Evolutionary conservation across 225 moss, liverwort and hornwort genomes (phyloP), one percentile per base, ranked within the genome.

Genomic region (Pseudisothecium myosuroides): DNA sequence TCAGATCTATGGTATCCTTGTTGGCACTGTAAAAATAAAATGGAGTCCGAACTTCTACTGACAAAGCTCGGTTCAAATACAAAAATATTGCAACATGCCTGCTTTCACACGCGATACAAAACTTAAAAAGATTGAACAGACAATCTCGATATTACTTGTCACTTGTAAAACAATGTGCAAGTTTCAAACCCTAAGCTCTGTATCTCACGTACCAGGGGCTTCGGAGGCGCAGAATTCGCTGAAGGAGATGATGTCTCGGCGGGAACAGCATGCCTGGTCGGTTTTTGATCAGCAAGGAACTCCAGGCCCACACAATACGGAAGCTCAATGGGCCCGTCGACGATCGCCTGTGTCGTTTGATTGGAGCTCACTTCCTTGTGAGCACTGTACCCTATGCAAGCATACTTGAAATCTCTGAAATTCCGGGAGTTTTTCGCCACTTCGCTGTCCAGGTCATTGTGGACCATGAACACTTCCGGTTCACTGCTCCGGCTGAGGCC

Each of bases 401-500:
- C 92, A 37, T 95, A 95, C 90, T 94, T 93, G 63, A 95, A 95
- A 65, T 91, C 92, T 32, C 92, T 88, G 74, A 93, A 93, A 85
- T 87, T 89, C 64, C 92, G 89, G 39, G 90, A 91, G 14, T 90
- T 92, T 77, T 93, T 94, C 21, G 90, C 90, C 37, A 91, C 71
- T 85, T 95, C 93, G 63, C 89, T 90, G 74, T 95, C 95, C 86
- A 93, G 52, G 54, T 94, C 95, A 49, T 88, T 89, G 83, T 91
- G 91, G 22, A 92, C 91, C 83, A 89, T 85, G 81, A 90, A 92
- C 69, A 90, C 90, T 88, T 94, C 92, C 39, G 92, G 89, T 87
- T 95, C 95, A 54, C 90, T 90, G 86, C 91, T 92, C 79, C 95
- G 92, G 76, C 94, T 95, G 65, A 95, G 91, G 69, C 95, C 95